A percentile compares a stretch with the other conserved stretches of the same genome.
phyloP scores from a whole-genome alignment of 768 basidiomycete genomes.

The Naganishia randhawae region DNA sequence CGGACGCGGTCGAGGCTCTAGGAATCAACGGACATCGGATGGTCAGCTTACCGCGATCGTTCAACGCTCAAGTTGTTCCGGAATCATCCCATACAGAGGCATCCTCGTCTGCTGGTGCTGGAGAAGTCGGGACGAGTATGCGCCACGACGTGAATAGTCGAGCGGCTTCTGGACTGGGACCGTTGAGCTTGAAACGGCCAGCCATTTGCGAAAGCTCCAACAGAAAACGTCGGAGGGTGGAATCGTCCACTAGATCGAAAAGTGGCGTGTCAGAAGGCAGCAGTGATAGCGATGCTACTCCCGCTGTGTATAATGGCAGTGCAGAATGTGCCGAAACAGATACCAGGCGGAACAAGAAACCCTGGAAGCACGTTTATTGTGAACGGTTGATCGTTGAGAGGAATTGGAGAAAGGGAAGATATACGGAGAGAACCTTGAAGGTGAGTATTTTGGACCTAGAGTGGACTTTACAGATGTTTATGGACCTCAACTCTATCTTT shows the following conservation, averaged over 20 bases:
- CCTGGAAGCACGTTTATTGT: conserved; percentile 98
- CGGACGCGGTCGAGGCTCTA: background rate
- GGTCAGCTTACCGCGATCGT: conserved; percentile 18
- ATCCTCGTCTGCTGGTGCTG: background rate
- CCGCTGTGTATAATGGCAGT: background rate
- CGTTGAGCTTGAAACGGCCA: background rate
- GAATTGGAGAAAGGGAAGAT: conserved; percentile 94
- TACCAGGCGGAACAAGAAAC: conserved; percentile 60
- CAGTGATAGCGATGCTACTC: conserved; percentile 12
- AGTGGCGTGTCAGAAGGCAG: background rate
- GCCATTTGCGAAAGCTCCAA: background rate
- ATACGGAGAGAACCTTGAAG: conserved; percentile 73
- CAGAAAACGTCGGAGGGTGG: conserved; percentile 13
- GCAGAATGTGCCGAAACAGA: background rate
- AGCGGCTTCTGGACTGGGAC: too few relatives aligned
- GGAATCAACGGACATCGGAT: conserved; percentile 8
- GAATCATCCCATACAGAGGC: background rate
- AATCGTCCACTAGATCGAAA: background rate
- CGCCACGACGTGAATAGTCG: too few relatives aligned
- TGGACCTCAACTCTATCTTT: background rate
- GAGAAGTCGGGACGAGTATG: too few relatives aligned
- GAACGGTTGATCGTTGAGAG: conserved; percentile 94
- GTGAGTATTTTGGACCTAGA: conserved; percentile 24
- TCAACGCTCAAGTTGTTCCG: background rate
- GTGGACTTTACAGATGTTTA: background rate